Base-by-base conservation (phyloP, 2,329 filamentous ascomycete genomes). In the Berkeleyomyces rouxiae region DNA sequence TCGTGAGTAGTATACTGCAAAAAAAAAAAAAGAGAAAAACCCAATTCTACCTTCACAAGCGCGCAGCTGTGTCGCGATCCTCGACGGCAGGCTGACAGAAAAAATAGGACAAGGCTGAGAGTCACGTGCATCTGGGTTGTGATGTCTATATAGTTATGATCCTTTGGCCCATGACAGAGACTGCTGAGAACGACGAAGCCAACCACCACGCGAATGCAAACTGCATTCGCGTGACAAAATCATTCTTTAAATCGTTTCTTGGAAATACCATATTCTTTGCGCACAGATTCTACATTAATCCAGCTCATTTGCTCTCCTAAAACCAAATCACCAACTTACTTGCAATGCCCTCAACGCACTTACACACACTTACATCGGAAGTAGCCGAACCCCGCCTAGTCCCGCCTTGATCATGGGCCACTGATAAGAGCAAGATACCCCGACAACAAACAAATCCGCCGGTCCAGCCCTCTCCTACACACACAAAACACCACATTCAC, bases 31-130 rank as follows among this genome's bases (percentile, higher is more conserved):
- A 16, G 23, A 7, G 16, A 49, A 49, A 23, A 47, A 3, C 10
- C n/a, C 31, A 7, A 9, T 6, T 55, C 33, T 55, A 36, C 11
- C 51, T 11, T 4, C 11, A 7, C 7, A 55, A 13, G 11, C 33
- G 51, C 51, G 51, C 40, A 23, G 31, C 51, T 49, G 40, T 3
- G 47, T 64, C 59, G 63, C 44, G 63, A 64, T 64, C 40, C 44
- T 42, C 3, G n/a, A 31, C 59, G 59, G 55, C 33, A 64, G 63
- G 63, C 59, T 62, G 59, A 16, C 11, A 51, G 58, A 62, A 61
- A 61, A 57, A 31, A 23, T 1, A 51, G 31, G 59, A 53, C 64
- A 63, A 66, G 64, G 64, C 65, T 66, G 59, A 60, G 11, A n/a
- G 55, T 64, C 63, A 64, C 63, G 63, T 64, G 63, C 11, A 31